Base-by-base conservation (phyloP, 495 filamentous ascomycete species). In the Podospora bellae-mahoneyi region DNA sequence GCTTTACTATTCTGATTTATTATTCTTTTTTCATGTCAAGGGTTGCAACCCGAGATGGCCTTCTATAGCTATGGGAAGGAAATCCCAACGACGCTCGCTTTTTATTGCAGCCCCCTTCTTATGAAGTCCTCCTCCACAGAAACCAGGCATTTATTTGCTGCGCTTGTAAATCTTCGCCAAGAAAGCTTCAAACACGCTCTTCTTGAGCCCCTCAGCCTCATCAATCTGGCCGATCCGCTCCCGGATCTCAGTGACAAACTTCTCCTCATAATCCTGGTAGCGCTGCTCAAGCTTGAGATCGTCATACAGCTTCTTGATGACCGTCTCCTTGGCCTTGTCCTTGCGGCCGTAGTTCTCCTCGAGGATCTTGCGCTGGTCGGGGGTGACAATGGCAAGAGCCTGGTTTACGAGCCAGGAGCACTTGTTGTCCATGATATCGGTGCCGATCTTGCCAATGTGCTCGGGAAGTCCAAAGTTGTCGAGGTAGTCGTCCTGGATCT, bases 341-440 rank as follows among this genome's bases (percentile, higher is more conserved):
- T 98, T 98, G 75, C 86, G 87, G 68, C 95, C 95, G 78, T 97
- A 97, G 81, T 94, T 91, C 58, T 89, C 86, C 73, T 96, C 89
- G 48, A 92, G 88, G 53, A 92, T 76, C 78, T 90, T 82, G 72
- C 92, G 88, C 86, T 98, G 96, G 79, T 92, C 90, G 13, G 91
- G 85, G 2, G 82, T 91, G 66, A 88, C 90, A 61, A 88, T 84
- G 75, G 87, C 81, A 58, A 98, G 85, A 57, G 96, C 96, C 79
- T 97, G 90, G 84, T 98, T 98, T 76, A 99, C 85, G 23, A 98
- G 78, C 95, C 95, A 99, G 6, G 91, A 94, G 85, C 95, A 99
- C 84, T 99, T 99, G 87, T 99, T 99, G 79, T 99, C 95, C 83
- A 92, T 87, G 76, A 99, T 99, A 75, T 99, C 95, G 68, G 96